Evolutionary conservation across 768 basidiomycete genomes (phyloP).

Genomic region (Tephrocybe sp.): DNA sequence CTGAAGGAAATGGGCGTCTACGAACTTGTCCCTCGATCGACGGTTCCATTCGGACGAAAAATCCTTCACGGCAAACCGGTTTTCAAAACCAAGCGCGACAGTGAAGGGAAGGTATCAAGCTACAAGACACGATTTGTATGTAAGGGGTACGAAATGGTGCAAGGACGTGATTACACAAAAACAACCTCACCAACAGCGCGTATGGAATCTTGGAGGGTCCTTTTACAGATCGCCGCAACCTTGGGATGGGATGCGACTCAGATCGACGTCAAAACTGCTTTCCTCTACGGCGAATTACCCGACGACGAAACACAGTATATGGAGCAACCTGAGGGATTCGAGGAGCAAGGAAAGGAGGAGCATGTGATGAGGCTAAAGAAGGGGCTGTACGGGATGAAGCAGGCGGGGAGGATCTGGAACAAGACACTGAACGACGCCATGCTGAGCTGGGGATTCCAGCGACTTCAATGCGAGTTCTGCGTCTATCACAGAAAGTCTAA

Average conservation of each 20-base stretch:
- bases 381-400: conserved; percentile 1
- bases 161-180: conserved; percentile 10
- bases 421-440: conserved; percentile 23
- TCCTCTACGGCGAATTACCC: conserved; percentile 11
- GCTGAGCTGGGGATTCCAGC: conserved; percentile 23
- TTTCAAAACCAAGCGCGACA: conserved; percentile 26
- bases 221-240: conserved; percentile 27
- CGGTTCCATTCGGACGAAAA: conserved; percentile 3
- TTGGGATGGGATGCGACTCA: conserved; percentile 26
- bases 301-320: conserved; percentile 31
- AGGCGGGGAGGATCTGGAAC: conserved; percentile 24
- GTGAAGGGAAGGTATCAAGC: conserved; percentile 19
- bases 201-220: conserved; percentile 21
- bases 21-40: conserved; percentile 4
- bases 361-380: conserved; percentile 15
- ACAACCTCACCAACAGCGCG: conserved; percentile 1
- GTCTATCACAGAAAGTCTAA: conserved; percentile 21
- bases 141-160: conserved; percentile 27
- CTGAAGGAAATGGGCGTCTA: conserved; percentile 9
- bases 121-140: conserved; percentile 36
- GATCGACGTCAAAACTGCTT: conserved; percentile 31
- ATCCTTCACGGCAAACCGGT: neutral
- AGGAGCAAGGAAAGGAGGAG: conserved; percentile 11
- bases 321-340: conserved; percentile 29
- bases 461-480: conserved; percentile 24